Evolutionary conservation across 2,329 filamentous ascomycete species (phyloP).

Genomic region (Lojkania enalia): DNA sequence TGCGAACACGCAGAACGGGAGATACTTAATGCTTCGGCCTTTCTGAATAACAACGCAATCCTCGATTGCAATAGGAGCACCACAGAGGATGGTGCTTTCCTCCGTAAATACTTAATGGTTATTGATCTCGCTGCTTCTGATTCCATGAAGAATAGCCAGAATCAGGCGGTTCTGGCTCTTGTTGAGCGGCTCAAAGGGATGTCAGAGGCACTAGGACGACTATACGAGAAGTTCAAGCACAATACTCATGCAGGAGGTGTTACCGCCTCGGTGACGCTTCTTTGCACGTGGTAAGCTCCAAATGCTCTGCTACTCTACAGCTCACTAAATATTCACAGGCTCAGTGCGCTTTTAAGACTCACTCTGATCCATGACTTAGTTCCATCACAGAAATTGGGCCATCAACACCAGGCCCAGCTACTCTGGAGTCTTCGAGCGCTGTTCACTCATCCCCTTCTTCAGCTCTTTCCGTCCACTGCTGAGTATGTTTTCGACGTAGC

Average conservation of each 20-base stretch:
- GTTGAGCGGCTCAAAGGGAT: slow-evolving; percentile 39
- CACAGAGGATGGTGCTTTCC: slow-evolving; percentile 20
- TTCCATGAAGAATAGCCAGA: slow-evolving; percentile 21
- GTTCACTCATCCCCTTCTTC: slow-evolving; percentile 44
- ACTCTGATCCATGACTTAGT: slow-evolving; percentile 42
- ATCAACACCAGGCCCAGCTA: slow-evolving; percentile 36
- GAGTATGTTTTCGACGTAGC: slow-evolving; percentile 52
- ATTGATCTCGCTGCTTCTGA: slow-evolving; percentile 35
- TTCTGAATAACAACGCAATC: slow-evolving; percentile 20
- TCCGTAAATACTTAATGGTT: slow-evolving; percentile 41
- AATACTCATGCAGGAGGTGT: not conserved
- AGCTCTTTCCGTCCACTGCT: slow-evolving; percentile 35
- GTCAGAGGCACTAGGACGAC: slow-evolving; percentile 26
- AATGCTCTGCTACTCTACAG: not conserved
- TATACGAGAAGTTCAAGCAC: slow-evolving; percentile 5
- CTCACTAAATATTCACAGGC: slow-evolving; percentile 26
- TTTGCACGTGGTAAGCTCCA: slow-evolving; percentile 30
- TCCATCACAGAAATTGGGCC: slow-evolving; percentile 25
- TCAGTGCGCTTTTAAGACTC: slow-evolving; percentile 47
- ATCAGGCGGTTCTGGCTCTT: slow-evolving; percentile 27
- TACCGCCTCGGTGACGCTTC: slow-evolving; percentile 4
- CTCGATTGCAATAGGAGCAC: slow-evolving; percentile 5
- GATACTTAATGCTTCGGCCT: slow-evolving; percentile 37
- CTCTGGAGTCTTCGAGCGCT: slow-evolving; percentile 43
- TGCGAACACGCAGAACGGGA: slow-evolving; percentile 43